Conservation (phyloP, 208 protist species). For the Angomonas desouzai region DNA sequence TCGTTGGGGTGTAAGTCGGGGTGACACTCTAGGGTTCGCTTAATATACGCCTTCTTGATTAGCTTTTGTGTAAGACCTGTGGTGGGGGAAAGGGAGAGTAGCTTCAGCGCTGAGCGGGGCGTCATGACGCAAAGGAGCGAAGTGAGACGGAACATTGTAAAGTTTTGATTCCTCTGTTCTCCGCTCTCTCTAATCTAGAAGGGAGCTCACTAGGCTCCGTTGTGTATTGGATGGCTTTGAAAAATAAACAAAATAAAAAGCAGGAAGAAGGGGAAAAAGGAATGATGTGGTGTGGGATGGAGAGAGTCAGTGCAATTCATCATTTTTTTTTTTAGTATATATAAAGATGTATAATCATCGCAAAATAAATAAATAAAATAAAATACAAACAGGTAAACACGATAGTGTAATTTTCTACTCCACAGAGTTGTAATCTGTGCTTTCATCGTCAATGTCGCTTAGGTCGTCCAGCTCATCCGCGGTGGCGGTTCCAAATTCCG, state of each 20-base stretch:
- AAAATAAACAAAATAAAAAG: no score
- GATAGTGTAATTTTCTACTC: neutral
- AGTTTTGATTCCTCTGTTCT: slow-evolving; percentile 9
- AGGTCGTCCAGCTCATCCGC: neutral
- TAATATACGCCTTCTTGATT: slow-evolving; percentile 81
- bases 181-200: neutral
- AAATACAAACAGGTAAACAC: no score
- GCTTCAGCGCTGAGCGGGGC: slow-evolving; percentile 49
- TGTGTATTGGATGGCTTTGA: no score
- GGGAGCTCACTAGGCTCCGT: no score
- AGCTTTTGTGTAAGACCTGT: slow-evolving; percentile 35
- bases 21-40: slow-evolving; percentile 71
- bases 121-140: slow-evolving; percentile 35
- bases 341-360: neutral
- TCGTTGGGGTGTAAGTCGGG: slow-evolving; percentile 75
- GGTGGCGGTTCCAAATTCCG: neutral
- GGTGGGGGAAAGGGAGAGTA: slow-evolving; percentile 35
- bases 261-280: no score
- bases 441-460: slow-evolving; percentile 7
- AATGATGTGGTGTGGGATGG: no score
- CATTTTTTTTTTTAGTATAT: no score
- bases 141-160: slow-evolving; percentile 22
- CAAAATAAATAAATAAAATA: slow-evolving; percentile 5
- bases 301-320: no score
- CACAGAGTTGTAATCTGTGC: slow-evolving; percentile 3